Conservation (phyloP, 2,329 filamentous ascomycete species). For the Bipolaris oryzae region DNA sequence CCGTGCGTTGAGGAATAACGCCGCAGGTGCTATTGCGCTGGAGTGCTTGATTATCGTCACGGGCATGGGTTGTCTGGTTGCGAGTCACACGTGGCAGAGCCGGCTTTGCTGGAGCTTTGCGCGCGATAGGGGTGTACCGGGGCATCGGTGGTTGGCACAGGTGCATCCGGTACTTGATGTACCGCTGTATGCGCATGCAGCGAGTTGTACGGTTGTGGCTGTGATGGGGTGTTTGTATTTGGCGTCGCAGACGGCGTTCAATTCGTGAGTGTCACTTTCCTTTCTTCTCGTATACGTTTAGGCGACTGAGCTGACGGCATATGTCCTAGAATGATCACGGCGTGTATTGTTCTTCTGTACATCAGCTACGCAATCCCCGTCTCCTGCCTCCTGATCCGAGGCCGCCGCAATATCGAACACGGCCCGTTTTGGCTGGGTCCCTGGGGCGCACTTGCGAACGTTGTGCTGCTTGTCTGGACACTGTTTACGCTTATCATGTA, state of each 20-base stretch:
- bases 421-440: constrained; percentile 58
- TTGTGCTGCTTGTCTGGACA: constrained; percentile 56
- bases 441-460: constrained; percentile 52
- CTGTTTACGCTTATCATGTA: constrained; percentile 59
- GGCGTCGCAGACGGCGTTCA: constrained; percentile 51
- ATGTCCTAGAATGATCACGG: constrained; percentile 53
- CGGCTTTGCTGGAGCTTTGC: constrained; percentile 61
- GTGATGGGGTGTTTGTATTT: constrained; percentile 56
- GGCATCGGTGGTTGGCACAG: constrained; percentile 48
- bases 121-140: constrained; percentile 57
- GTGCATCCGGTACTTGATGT: constrained; percentile 53
- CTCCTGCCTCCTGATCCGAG: constrained; percentile 53
- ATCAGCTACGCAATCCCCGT: constrained; percentile 52
- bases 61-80: constrained; percentile 55
- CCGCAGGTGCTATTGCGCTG: constrained; percentile 54
- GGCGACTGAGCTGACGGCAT: too few species aligned
- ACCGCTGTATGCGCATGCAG: constrained; percentile 53
- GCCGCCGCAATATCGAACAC: constrained; percentile 51
- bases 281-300: too few species aligned
- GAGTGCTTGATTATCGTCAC: constrained; percentile 56
- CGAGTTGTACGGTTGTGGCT: constrained; percentile 54
- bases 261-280: constrained; percentile 37
- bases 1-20: constrained; percentile 50
- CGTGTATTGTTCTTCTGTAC: constrained; percentile 51
- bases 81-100: constrained; percentile 59